Conservation (phyloP, 192 early-diverging fungal species). For the Backusella parvicylindrica region DNA sequence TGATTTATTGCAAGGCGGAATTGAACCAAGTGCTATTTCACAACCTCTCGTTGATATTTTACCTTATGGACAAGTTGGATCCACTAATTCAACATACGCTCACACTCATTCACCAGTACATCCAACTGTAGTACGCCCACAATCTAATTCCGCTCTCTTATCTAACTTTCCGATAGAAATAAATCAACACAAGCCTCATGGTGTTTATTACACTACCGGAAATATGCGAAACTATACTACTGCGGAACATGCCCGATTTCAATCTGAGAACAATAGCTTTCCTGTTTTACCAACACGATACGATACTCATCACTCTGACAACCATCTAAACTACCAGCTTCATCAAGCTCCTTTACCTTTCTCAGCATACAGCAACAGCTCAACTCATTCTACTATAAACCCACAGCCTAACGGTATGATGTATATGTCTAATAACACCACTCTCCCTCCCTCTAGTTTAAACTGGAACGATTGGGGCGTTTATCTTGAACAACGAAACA, state of each 20-base stretch:
- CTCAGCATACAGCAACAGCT: neutral
- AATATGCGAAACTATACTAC: constrained; percentile 1
- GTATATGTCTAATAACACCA: neutral
- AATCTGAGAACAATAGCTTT: neutral
- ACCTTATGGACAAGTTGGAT: neutral
- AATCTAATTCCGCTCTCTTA: neutral
- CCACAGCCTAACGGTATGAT: neutral
- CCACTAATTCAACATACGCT: neutral
- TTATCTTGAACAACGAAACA: constrained; percentile 22
- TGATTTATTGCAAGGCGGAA: constrained; percentile 3
- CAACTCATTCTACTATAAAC: neutral
- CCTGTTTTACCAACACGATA: neutral
- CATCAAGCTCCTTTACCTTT: neutral
- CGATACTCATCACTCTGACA: neutral
- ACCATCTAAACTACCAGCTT: neutral
- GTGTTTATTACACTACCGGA: neutral
- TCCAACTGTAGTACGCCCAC: neutral
- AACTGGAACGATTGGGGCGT: constrained; percentile 28
- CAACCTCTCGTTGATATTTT: neutral
- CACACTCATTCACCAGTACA: neutral
- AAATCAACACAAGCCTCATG: neutral
- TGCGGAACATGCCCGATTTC: neutral
- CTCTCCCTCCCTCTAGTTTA: constrained; percentile 17
- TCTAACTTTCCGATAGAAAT: neutral
- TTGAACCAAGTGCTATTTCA: neutral